These are phyloP conservation scores for Aphanomyces stellatus DNA, from an alignment of 352 stramenopile species.

Conservation along the genomic window DNA sequence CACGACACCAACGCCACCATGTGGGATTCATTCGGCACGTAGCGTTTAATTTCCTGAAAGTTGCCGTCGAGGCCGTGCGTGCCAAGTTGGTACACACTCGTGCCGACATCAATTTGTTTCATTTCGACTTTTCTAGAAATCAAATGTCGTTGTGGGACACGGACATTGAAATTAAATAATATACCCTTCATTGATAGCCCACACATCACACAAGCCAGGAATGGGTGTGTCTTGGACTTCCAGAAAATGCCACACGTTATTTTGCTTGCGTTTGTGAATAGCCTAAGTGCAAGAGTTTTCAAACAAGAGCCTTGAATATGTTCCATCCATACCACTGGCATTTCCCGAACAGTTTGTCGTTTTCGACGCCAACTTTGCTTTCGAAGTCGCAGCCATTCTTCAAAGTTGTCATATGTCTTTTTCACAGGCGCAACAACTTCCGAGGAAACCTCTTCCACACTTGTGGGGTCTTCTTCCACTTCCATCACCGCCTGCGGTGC, in stretches of 20 bases:
- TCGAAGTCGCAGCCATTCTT: slow-evolving; percentile 50
- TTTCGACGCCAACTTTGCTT: slow-evolving; percentile 73
- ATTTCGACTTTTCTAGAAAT: slow-evolving; percentile 8
- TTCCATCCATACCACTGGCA: not conserved
- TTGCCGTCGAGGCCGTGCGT: not conserved
- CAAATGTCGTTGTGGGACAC: no score
- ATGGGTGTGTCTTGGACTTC: slow-evolving; percentile 38
- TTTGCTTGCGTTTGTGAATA: slow-evolving; percentile 21
- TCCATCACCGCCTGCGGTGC: not conserved
- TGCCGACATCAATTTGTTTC: slow-evolving; percentile 1
- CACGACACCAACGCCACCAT: not conserved
- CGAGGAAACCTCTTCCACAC: not conserved
- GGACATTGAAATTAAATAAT: no score
- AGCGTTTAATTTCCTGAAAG: slow-evolving; percentile 37
- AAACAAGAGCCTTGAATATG: slow-evolving; percentile 23
- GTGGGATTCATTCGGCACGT: slow-evolving; percentile 78
- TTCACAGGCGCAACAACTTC: no score
- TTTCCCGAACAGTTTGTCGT: slow-evolving; percentile 28
- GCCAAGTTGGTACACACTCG: not conserved
- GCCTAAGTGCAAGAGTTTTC: slow-evolving; percentile 24
- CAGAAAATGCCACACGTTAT: slow-evolving; percentile 72
- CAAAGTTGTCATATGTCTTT: slow-evolving; percentile 27
- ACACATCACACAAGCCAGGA: slow-evolving; percentile 6
- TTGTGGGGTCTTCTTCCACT: not conserved
- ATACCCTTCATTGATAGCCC: not conserved